A percentile compares a stretch with the other conserved stretches of the same genome.
These are phyloP conservation scores for Amanita subjunquillea DNA, from an alignment of 768 basidiomycete genomes.

Conservation along the genomic window DNA sequence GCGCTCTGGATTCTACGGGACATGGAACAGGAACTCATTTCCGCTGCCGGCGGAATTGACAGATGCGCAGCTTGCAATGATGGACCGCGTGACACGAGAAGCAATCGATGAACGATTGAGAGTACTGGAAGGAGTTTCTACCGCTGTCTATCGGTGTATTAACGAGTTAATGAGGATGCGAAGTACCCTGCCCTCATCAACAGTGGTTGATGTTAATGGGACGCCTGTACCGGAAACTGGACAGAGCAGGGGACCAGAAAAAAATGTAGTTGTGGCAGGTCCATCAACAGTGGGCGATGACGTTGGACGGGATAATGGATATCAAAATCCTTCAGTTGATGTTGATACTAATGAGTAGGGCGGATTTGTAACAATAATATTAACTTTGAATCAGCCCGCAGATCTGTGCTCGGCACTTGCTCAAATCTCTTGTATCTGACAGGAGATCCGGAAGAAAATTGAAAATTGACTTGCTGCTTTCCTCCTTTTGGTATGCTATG, in stretches of 20 bases:
- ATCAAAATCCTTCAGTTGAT: neutral
- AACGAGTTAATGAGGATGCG: conserved; percentile 71
- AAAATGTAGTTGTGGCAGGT: neutral
- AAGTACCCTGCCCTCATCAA: conserved; percentile 48
- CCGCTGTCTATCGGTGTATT: conserved; percentile 60
- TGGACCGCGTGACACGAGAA: conserved; percentile 65
- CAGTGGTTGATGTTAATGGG: conserved; percentile 4
- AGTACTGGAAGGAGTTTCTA: conserved; percentile 70
- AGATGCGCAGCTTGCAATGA: conserved; percentile 49
- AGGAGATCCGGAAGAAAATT: too few species aligned
- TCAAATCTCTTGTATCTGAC: too few species aligned
- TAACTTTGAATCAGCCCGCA: too few species aligned
- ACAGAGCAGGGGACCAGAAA: neutral
- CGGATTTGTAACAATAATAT: too few species aligned
- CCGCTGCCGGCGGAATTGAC: conserved; percentile 39
- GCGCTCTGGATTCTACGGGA: neutral
- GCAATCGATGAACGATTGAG: conserved; percentile 79
- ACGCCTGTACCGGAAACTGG: neutral
- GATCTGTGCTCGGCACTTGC: too few species aligned
- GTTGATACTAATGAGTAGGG: neutral
- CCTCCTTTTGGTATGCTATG: too few species aligned
- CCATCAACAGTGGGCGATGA: neutral
- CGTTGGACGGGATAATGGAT: neutral
- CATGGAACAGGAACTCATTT: conserved; percentile 10
- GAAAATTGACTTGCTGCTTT: too few species aligned